Percentiles rank a stretch among this genome's conserved stretches.
phyloP scores from a whole-genome alignment of 2,329 filamentous ascomycete genomes.

The Shiraia bambusicola region DNA sequence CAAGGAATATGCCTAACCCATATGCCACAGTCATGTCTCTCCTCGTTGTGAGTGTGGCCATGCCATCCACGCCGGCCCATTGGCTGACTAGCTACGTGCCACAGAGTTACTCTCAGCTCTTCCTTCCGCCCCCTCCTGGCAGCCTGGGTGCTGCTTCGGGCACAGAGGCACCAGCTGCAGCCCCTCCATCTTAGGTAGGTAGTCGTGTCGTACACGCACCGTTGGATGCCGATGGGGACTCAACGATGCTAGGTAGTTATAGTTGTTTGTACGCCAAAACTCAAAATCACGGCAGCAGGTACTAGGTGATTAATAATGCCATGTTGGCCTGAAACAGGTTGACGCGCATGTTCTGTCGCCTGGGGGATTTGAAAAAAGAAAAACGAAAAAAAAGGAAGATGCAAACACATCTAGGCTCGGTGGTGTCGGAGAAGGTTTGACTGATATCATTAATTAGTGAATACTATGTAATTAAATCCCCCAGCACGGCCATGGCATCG shows the following conservation, averaged over 20 bases:
- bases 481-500: slow-evolving; percentile 6
- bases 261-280: no score
- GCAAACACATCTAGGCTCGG: slow-evolving; percentile 9
- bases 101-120: slow-evolving; percentile 63
- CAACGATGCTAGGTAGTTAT: no score
- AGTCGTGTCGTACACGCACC: neutral
- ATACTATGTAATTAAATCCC: slow-evolving; percentile 10
- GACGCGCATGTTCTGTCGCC: no score
- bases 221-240: neutral
- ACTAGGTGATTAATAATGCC: no score
- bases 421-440: no score
- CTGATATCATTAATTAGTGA: no score
- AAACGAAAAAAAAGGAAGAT: slow-evolving; percentile 7
- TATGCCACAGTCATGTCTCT: slow-evolving; percentile 46
- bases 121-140: slow-evolving; percentile 58
- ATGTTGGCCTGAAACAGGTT: no score
- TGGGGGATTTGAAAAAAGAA: no score
- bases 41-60: slow-evolving; percentile 44
- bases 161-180: slow-evolving; percentile 53
- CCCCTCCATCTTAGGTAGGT: slow-evolving; percentile 43
- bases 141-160: slow-evolving; percentile 40
- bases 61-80: neutral
- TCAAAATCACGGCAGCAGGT: no score
- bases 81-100: slow-evolving; percentile 15
- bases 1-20: slow-evolving; percentile 11